A percentile compares a stretch with the other conserved stretches of the same genome.
These are phyloP conservation scores for Fagopyrum homotropicum DNA, from an alignment of 148 eudicot species.

Conservation along the genomic window DNA sequence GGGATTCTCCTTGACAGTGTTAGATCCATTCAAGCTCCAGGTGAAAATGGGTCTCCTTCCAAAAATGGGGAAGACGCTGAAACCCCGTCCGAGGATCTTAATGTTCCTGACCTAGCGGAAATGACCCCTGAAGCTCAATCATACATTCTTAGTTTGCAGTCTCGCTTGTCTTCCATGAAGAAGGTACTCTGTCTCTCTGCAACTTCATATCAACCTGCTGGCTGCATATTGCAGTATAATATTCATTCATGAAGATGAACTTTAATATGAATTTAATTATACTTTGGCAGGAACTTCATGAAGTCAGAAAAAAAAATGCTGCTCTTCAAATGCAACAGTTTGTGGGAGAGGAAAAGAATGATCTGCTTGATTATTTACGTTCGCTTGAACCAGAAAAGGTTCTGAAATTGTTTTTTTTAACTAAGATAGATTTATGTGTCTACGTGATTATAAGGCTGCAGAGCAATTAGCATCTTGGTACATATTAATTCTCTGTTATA, in stretches of 20 bases:
- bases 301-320: slow-evolving; percentile 82
- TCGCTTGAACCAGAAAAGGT: slow-evolving; percentile 96
- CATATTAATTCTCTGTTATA: not conserved
- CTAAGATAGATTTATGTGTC: not conserved
- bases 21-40: slow-evolving; percentile 25
- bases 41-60: slow-evolving; percentile 31
- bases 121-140: slow-evolving; percentile 59
- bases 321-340: slow-evolving; percentile 98
- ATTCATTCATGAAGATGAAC: not conserved
- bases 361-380: slow-evolving; percentile 82
- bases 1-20: slow-evolving; percentile 43
- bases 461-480: not conserved
- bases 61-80: slow-evolving; percentile 30
- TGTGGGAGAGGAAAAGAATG: slow-evolving; percentile 98
- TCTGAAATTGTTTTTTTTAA: not conserved
- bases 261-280: not conserved
- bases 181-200: slow-evolving; percentile 39
- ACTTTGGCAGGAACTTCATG: slow-evolving; percentile 58
- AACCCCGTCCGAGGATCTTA: slow-evolving; percentile 25
- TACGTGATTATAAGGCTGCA: not conserved
- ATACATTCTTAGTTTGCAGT: slow-evolving; percentile 59
- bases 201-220: not conserved
- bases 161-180: slow-evolving; percentile 61
- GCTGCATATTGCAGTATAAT: not conserved
- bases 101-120: slow-evolving; percentile 58